A percentile compares a stretch with the other conserved stretches of the same genome.
Evolutionary conservation across 2,329 filamentous ascomycete species (phyloP).

Genomic region (Cladobotryum mycophilum): DNA sequence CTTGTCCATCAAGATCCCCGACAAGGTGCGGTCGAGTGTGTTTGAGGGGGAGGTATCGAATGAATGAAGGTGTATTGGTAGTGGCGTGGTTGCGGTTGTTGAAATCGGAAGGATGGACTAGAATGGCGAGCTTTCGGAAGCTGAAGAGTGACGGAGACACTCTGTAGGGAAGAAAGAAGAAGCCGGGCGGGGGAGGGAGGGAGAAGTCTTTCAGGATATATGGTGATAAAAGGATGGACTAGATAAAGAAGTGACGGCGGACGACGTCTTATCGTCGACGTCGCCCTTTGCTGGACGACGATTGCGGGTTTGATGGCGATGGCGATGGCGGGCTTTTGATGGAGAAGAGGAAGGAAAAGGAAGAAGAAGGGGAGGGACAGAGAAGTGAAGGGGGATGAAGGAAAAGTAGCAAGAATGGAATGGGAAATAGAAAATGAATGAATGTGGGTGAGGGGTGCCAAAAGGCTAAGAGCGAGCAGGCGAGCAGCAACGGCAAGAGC

Average conservation of each 20-base stretch:
- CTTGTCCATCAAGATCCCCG: conserved; percentile 32
- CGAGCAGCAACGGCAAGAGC: background rate
- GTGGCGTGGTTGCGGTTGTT: background rate
- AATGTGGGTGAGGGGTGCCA: conserved; percentile 8
- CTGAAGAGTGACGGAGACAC: too few species aligned
- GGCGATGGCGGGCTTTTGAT: conserved; percentile 1
- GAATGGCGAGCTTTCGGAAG: too few species aligned
- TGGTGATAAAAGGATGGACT: too few species aligned
- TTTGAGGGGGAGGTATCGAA: background rate
- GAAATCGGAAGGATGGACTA: background rate
- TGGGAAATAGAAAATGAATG: too few species aligned
- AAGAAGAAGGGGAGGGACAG: background rate
- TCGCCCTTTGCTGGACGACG: background rate
- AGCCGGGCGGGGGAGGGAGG: background rate
- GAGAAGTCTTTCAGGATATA: background rate
- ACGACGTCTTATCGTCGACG: background rate
- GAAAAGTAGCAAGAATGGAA: background rate
- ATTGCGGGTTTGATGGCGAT: background rate
- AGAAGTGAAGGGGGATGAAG: background rate
- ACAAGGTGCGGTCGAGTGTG: background rate
- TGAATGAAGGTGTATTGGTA: background rate
- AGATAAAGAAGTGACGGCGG: background rate
- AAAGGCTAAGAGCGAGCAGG: conserved; percentile 2
- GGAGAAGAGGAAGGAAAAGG: background rate
- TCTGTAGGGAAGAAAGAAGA: too few species aligned